Evolutionary conservation across 352 stramenopile species (phyloP), one percentile per base, ranked within the genome.

Genomic region (Globisporangium mamillatum): DNA sequence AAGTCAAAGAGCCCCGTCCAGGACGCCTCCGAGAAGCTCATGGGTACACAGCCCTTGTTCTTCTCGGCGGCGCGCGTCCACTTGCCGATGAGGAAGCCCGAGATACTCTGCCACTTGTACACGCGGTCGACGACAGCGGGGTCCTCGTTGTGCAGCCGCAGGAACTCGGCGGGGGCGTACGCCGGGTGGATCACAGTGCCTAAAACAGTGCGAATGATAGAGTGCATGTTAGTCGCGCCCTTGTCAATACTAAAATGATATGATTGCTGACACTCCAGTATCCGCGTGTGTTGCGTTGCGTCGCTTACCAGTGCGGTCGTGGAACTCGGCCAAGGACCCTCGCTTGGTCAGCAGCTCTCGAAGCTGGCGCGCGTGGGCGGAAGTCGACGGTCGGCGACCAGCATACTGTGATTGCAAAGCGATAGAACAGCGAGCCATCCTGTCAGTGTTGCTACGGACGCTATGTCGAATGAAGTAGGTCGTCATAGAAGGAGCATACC

Each of bases 1-100:
- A 98, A 96, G 64, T 98, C 91, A 10, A 98, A 73, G 4, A 99
- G 75, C 6, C 96, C 96, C 36, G 93, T 98, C 96, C 96, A 99
- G 53, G 90, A 98, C 3, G 95, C 96, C 77, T 99, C 96, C 0
- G 88, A 97, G 72, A 92, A 97, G 36, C 93, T 98, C 58, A 98
- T 95, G 25, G 92, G 88, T 41, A 96, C 38, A 38, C 72, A 76
- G 25, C 68, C 48, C 56, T 73, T 59, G 57, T 67, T 61, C 48
- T 68, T 68, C 44, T 64, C 61, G 32, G 44, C 69, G 5, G 74
- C 66, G 27, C 57, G 82, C 4, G 79, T 92, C 95, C 95, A 99
- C 64, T 93, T 88, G 66, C 81, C 72, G 22, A 99, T 74, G 24
- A 97, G 78, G 24, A 97, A 88, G 41, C 87, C 89, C 6, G 94